Evolutionary conservation across 1,139 yeast species (phyloP).

Genomic region (Saccharomyces hybrid): DNA sequence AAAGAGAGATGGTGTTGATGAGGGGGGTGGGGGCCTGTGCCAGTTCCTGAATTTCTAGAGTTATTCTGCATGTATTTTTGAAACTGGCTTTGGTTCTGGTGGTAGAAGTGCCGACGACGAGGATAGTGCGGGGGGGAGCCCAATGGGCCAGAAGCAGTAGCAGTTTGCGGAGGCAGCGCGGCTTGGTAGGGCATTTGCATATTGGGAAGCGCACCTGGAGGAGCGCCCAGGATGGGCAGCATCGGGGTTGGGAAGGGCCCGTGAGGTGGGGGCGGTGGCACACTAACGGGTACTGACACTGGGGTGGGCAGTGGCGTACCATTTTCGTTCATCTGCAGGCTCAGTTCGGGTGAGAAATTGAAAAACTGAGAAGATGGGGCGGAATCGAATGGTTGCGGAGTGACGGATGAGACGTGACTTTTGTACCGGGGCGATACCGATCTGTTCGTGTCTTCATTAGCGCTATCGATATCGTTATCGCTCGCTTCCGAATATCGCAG

Average conservation of each 20-base stretch:
- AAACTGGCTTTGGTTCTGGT: background rate
- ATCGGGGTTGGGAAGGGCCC: background rate
- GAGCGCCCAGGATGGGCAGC: background rate
- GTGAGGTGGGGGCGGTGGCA: background rate
- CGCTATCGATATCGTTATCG: background rate
- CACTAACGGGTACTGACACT: background rate
- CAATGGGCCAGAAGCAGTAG: background rate
- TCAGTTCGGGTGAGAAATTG: background rate
- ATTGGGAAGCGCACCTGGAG: background rate
- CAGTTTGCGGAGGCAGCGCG: background rate
- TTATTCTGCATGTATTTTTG: conserved; percentile 1
- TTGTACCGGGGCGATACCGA: background rate
- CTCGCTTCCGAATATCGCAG: background rate
- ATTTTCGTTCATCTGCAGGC: background rate
- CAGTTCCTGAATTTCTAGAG: background rate
- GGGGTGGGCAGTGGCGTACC: background rate
- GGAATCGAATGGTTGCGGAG: background rate
- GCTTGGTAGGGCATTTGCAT: background rate
- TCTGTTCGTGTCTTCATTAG: background rate
- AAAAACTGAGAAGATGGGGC: background rate
- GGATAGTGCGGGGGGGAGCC: background rate
- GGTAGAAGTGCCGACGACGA: background rate
- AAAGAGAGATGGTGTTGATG: conserved; percentile 3
- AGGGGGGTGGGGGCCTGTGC: conserved; percentile 3
- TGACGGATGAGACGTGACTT: background rate